Base-by-base conservation (phyloP, 2,329 filamentous ascomycete genomes). In the Pseudogymnoascus sp. region DNA sequence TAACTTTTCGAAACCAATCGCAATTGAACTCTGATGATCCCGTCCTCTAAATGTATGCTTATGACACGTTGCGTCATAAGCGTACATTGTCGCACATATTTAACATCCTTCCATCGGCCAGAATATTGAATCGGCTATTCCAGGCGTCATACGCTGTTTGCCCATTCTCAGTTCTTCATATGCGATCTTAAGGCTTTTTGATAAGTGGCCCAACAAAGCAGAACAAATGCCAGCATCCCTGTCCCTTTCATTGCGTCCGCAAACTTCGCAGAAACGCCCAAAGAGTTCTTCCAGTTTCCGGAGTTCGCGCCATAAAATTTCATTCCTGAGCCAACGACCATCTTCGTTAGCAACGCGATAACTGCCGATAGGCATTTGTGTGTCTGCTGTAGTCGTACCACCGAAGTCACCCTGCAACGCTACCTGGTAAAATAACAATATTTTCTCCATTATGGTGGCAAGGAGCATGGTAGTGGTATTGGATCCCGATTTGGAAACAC, bases 401-500 rank as follows among this genome's bases (percentile, higher is more conserved):
- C 76, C 77, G 64, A 77, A 78, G 64, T 77, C 76, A 3, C 73
- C 70, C 59, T 76, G 71, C 8, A 74, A 76, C 1, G 77, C 78
- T 16, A 73, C 74, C 64, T 76, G 77, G 70, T 82, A 81, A 62
- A 80, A 76, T 1, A 75, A 77, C 1, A 78, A 77, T 57, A 80
- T 77, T 68, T 81, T 79, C 60, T 77, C 76, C 16, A 83, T 76
- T 18, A 82, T 73, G 0, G 79, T 81, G 0, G 77, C 78, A n/a
- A 82, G 73, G 0, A 82, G 74, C 79, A 81, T 81, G 4, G 77
- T 76, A 0, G 76, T 74, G 1, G 79, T 80, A 59, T 79, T 77
- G 3, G 74, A 76, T 1, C 76, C 77, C 1, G 76, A 75, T 11
- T 74, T 73, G 63, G 72, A 75, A 72, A 81, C 77, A 69, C 80